Conservation (phyloP, 345 rosid genomes). For the Eucalyptus virginea region DNA sequence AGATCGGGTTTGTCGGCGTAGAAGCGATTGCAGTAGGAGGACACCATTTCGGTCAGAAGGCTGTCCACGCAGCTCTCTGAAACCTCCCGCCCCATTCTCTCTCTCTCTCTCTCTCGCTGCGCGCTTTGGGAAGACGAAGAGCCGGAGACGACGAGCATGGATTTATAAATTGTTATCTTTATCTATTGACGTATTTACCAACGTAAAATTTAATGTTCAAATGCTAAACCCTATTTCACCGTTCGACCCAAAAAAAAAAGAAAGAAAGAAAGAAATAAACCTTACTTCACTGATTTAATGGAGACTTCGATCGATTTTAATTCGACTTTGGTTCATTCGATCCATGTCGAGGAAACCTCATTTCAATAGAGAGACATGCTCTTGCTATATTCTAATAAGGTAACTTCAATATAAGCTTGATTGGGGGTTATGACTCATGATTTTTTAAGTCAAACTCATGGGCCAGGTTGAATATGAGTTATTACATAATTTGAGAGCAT, state of each 20-base stretch:
- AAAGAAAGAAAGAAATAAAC: rapidly evolving
- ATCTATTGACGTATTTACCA: neutral
- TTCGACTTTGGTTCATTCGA: neutral
- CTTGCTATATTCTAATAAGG: neutral
- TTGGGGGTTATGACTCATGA: too few relatives aligned
- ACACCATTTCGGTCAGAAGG: slow-evolving; percentile 81
- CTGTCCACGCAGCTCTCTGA: slow-evolving; percentile 91
- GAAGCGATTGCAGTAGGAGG: slow-evolving; percentile 71
- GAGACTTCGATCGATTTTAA: neutral
- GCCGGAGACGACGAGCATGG: neutral
- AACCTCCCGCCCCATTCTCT: slow-evolving; percentile 74
- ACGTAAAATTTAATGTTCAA: neutral
- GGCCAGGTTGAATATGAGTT: rapidly evolving
- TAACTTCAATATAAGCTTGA: neutral
- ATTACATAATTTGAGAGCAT: too few relatives aligned
- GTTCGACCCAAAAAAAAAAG: neutral
- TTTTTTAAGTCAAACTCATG: too few relatives aligned
- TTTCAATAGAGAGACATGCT: neutral
- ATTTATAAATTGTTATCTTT: neutral
- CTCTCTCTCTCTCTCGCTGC: neutral
- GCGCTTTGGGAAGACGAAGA: neutral
- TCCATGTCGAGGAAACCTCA: neutral
- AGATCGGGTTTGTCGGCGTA: slow-evolving; percentile 86
- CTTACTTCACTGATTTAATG: neutral
- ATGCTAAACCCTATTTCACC: neutral